Base-by-base conservation (phyloP, 1,284 basidiomycete genomes). In the Trichosporon inkin region DNA sequence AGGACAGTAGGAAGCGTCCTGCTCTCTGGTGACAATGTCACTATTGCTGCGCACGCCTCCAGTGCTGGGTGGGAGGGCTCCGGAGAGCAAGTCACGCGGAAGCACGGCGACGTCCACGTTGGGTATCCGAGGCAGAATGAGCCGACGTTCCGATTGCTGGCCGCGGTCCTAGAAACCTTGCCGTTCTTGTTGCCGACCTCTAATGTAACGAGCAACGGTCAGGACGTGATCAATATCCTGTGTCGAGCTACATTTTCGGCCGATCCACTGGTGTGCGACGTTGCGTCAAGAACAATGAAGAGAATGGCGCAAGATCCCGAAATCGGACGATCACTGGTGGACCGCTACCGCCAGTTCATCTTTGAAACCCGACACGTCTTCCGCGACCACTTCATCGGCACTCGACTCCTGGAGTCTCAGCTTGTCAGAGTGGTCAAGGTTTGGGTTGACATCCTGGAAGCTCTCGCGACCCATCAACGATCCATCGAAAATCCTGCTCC, bases 1-100 rank as follows among this genome's bases (percentile, higher is more conserved):
- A 85, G 86, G 59, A 77, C 83, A 5, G 84, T 92, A 16, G 89
- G 89, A 1, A 80, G 82, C 44, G 87, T 94, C 83, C 87, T 87
- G 14, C 81, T 95, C 37, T 88, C 93, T 53, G 91, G 93, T 65
- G 91, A 94, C 16, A 84, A 89, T 59, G 90, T 88, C 83, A 82
- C 84, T 6, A 71, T 82, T 3, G 77, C 85, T 5, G 84, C 85
- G 16, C 79, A 86, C 37, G 84, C 84, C 53, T 82, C 85, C 0
- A 79, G 84, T 35, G 69, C 71, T n/a, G 72, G 78, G 11, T 72
- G 74, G 65, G 79, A 80, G 24, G 71, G 70, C 11, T 57, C 68
- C 24, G 63, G 69, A 3, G 73, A 75, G 11, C 59, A 62, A 16
- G 60, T 74, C 35, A 73, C 70, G 0, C 62, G 63, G 22, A 84